Conservation (phyloP, 345 rosid genomes). For the Eucalyptus polyanthemos region DNA sequence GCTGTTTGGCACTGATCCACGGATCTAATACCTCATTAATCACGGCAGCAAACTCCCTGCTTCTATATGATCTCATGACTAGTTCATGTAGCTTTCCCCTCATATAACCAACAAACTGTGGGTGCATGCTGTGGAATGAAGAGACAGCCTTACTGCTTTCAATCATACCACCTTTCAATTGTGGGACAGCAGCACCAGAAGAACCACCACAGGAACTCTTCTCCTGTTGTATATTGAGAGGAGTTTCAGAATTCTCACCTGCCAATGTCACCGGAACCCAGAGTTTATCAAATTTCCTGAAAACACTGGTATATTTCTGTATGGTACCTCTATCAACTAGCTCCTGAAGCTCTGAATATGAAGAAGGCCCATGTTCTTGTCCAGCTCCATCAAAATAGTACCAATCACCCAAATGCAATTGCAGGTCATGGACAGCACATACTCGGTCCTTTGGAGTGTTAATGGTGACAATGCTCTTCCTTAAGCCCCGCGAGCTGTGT, state of each 20-base stretch:
- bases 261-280: constrained; percentile 75
- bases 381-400: constrained; percentile 91
- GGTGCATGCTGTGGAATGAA: constrained; percentile 59
- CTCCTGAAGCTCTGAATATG: constrained; percentile 61
- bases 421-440: constrained; percentile 57
- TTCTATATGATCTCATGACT: constrained; percentile 94
- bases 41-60: constrained; percentile 92
- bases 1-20: constrained; percentile 90
- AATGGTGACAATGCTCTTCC: constrained; percentile 31
- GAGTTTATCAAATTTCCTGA: constrained; percentile 75
- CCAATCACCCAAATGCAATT: constrained; percentile 94
- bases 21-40: constrained; percentile 96
- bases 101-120: constrained; percentile 90
- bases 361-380: constrained; percentile 78
- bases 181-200: constrained; percentile 15
- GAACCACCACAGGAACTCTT: constrained; percentile 23
- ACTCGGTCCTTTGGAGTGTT: constrained; percentile 55
- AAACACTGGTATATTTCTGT: constrained; percentile 65
- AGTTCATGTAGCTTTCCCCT: constrained; percentile 90
- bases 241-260: constrained; percentile 24
- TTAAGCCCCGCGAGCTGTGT: constrained; percentile 26
- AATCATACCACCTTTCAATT: constrained; percentile 6
- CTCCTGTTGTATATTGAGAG: constrained; percentile 14
- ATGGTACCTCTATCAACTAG: constrained; percentile 65
- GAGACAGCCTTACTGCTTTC: constrained; percentile 10